Conservation (phyloP, 192 early-diverging fungal species). For the Thoreauomyces humboldtii region DNA sequence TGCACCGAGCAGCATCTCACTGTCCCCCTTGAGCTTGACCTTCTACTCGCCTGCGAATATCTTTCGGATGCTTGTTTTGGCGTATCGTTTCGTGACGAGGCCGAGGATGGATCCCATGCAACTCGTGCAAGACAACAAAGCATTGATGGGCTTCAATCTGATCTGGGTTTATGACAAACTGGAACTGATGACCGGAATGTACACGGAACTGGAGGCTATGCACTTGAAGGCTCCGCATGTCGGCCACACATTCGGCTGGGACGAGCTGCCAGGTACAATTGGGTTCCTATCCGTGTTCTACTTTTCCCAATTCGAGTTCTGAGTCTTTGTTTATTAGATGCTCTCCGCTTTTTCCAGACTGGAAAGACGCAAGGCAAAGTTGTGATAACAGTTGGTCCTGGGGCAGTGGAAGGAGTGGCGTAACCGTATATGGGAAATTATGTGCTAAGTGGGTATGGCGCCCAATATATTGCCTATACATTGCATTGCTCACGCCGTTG, state of each 20-base stretch:
- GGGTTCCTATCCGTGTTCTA: background rate
- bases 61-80: slow-evolving; percentile 3
- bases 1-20: slow-evolving; percentile 3
- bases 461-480: too few relatives aligned
- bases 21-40: background rate
- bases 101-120: slow-evolving; percentile 16
- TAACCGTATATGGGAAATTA: too few relatives aligned
- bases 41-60: slow-evolving; percentile 9
- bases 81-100: slow-evolving; percentile 12
- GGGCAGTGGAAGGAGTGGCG: too few relatives aligned
- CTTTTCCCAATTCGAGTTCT: background rate
- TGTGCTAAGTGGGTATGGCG: too few relatives aligned
- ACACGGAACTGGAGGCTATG: slow-evolving; percentile 2
- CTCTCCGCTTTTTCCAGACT: slow-evolving; percentile 13
- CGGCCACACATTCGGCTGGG: slow-evolving; percentile 10
- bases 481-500: too few relatives aligned
- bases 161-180: slow-evolving; percentile 22
- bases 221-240: slow-evolving; percentile 14
- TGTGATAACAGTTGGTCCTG: slow-evolving; percentile 13
- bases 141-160: slow-evolving; percentile 20
- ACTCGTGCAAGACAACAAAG: slow-evolving; percentile 15
- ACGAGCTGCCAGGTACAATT: slow-evolving; percentile 8
- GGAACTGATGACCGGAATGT: slow-evolving; percentile 7
- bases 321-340: background rate
- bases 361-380: slow-evolving; percentile 12